Base-by-base conservation (phyloP, 78 protist species). In the Dictyostelium brefeldianum region DNA sequence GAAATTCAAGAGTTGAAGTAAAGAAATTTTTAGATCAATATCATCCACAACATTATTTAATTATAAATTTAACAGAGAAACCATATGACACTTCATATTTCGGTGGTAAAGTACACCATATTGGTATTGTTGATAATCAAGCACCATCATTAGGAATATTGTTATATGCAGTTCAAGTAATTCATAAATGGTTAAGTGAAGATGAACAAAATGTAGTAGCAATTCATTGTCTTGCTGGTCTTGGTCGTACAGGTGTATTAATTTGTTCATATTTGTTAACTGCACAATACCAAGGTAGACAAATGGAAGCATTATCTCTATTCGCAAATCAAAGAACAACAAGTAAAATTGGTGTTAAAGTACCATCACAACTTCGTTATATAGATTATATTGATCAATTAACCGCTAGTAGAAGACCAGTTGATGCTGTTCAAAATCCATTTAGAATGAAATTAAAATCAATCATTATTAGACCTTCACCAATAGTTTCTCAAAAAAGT, bases 141-240 rank as follows among this genome's bases (percentile, higher is more conserved):
- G 20, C 92, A 41, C 96, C 96, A n/a, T 46, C 78, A 46, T 48
- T 93, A 3, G 80, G 92, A n/a, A 7, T 81, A 11, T 80, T 93
- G 4, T 41, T 93, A 15, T 74, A 85, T 71, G 48, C 78, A 9
- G 54, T 93, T 3, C 92, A 85, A 50, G 70, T 80, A 11, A 93
- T 93, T 31, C 94, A 93, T 46, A 53, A 80, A 20, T 93, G 91
- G 94, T 65, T 93, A 17, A 43, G 29, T 29, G 56, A 51, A 71
- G 79, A 93, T 29, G 56, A 64, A 17, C 29, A 31, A 5, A 93
- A 93, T 56, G 78, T 93, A 0, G 92, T 83, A 3, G 96, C 87
- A 1, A 78, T 93, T 31, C 96, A 93, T 73, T 93, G 96, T 80
- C 41, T 54, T 8, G 96, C 96, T 2, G 96, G 96, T 1, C 17